Percentiles rank a stretch among this genome's conserved stretches.
phyloP scores from a whole-genome alignment of 208 protist genomes.

The Sergeia podlipaevii region DNA sequence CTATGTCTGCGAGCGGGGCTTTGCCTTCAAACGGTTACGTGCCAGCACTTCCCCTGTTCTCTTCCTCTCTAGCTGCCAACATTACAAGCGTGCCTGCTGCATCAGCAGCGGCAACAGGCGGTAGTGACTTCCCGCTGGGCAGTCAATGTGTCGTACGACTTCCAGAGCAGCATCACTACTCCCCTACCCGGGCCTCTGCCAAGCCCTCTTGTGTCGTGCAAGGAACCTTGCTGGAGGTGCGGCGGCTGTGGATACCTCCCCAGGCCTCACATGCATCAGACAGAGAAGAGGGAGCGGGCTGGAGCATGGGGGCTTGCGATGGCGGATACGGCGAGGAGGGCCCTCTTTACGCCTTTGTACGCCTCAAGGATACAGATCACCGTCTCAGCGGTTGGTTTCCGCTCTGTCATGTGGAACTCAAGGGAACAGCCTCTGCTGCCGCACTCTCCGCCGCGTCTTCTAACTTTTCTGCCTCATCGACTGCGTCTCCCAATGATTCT shows the following conservation, averaged over 20 bases:
- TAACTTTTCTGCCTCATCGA: neutral
- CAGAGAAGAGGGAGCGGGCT: neutral
- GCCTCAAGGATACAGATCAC: slow-evolving; percentile 70
- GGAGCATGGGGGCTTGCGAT: neutral
- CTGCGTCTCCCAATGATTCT: neutral
- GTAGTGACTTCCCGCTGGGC: no score
- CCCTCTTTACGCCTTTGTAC: slow-evolving; percentile 69
- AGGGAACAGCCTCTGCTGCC: slow-evolving; percentile 9
- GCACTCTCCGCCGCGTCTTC: neutral
- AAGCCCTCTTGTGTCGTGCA: slow-evolving; percentile 4
- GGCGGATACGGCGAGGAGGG: neutral
- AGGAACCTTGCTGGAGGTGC: slow-evolving; percentile 59
- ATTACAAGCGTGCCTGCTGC: neutral
- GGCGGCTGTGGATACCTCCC: slow-evolving; percentile 38
- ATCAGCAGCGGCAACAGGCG: no score
- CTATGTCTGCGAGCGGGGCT: neutral
- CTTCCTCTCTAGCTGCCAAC: neutral
- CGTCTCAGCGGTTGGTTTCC: slow-evolving; percentile 78
- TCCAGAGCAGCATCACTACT: no score
- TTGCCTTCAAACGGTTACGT: neutral
- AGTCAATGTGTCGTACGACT: no score
- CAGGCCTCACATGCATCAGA: neutral
- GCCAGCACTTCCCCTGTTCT: neutral
- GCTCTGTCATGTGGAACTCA: slow-evolving; percentile 47
- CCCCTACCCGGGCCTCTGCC: no score